Evolutionary conservation across 352 stramenopile species (phyloP), one percentile per base, ranked within the genome.

Genomic region (Pythium aquatile): DNA sequence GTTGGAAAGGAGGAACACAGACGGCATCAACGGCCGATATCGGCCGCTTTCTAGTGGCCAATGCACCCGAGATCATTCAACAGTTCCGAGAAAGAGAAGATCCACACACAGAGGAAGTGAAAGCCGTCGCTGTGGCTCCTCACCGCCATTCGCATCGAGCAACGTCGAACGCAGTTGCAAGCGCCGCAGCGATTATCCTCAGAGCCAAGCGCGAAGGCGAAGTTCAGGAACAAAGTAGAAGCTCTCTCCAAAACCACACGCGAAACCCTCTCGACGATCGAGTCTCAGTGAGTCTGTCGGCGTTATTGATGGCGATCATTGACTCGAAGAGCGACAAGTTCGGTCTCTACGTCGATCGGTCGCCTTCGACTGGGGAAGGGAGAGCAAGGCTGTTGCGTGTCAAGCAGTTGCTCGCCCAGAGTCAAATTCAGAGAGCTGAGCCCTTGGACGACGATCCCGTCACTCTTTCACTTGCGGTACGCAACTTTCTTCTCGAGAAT

Each of bases 21-120:
- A 10, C 17, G 58, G 17, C 52, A 24, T 24, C 35, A 37, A 9
- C 9, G 51, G 35, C n/a, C 14, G 39, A 11, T 6, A 53, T 79
- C 14, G 69, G 65, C 1, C 42, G n/a, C 6, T 73, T 73, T 40
- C 52, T 79, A 2, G 39, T 79, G 8, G 63, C 68, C 13, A 58
- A 66, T 37, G 66, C 72, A 26, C 68, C 61, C 3, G 33, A 55
- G 16, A 48, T 77, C 13, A 28, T 77, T 14, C 51, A 54, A 7
- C 24, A 60, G 37, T 11, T 32, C 1, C 49, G 46, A n/a, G 10
- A 42, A 20, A 44, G 42, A 33, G 14, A 11, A 13, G 4, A n/a
- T 32, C 2, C 47, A 39, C 10, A 16, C 24, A 17, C 13, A 13
- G 16, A 47, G 3, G 30, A 14, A 55, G 48, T 55, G 48, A 11